Percentiles rank a stretch among this genome's conserved stretches.
phyloP scores from a whole-genome alignment of 78 protist species.

The Dictyostelium purpureum region DNA sequence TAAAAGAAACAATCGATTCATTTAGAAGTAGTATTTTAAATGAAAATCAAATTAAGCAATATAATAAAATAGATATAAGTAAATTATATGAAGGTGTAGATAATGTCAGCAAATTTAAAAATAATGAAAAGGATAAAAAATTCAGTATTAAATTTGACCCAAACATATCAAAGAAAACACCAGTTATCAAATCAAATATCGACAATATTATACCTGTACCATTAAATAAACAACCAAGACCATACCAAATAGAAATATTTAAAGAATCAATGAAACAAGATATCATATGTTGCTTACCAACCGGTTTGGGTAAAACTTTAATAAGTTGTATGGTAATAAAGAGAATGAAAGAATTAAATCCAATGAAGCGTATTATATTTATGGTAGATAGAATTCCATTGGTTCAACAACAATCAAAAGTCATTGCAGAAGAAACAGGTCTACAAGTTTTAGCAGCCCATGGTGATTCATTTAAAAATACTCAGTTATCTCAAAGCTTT shows the following conservation, averaged over 20 bases:
- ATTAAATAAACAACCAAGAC: neutral
- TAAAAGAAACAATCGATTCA: too few relatives aligned
- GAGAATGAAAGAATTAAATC: constrained; percentile 16
- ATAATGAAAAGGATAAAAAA: too few relatives aligned
- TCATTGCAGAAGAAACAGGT: neutral
- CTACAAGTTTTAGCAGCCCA: neutral
- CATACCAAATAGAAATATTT: constrained; percentile 19
- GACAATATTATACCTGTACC: neutral
- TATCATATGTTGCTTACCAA: constrained; percentile 48
- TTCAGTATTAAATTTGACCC: too few relatives aligned
- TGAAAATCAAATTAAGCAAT: too few relatives aligned
- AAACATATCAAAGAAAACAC: neutral
- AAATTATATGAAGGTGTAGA: too few relatives aligned
- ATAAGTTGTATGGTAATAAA: neutral
- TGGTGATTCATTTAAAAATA: neutral
- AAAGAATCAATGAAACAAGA: constrained; percentile 18
- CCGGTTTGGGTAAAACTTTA: constrained; percentile 50
- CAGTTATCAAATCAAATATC: neutral
- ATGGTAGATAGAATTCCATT: constrained; percentile 36
- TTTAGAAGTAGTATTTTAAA: too few relatives aligned
- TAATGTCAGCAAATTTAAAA: too few relatives aligned
- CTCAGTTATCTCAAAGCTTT: neutral
- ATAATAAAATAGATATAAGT: too few relatives aligned
- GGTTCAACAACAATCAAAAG: constrained; percentile 11
- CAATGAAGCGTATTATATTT: neutral